These are phyloP conservation scores for Nidula niveotomentosa DNA, from an alignment of 1,284 basidiomycete species.

Conservation along the genomic window DNA sequence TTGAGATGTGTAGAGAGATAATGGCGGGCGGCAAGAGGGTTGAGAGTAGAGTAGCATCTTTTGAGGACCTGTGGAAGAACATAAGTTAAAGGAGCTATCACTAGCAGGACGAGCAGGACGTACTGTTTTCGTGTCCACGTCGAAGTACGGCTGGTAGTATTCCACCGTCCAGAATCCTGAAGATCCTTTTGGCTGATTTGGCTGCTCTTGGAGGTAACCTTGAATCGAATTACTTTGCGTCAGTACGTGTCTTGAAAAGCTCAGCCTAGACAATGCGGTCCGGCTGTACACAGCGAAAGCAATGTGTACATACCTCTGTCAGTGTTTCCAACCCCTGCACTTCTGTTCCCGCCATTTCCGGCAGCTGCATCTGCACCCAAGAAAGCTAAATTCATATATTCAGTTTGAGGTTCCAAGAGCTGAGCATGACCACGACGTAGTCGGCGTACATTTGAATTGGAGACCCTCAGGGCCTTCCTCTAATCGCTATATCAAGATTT, in stretches of 20 bases:
- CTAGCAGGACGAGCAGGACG: constrained; percentile 9
- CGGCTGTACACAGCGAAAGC: too few species aligned
- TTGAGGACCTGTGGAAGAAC: constrained; percentile 51
- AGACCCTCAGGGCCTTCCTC: constrained; percentile 66
- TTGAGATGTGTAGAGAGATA: constrained; percentile 65
- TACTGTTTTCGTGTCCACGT: constrained; percentile 76
- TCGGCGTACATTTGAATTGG: constrained; percentile 56
- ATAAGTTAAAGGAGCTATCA: not conserved
- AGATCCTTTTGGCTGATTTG: constrained; percentile 35
- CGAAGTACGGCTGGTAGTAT: constrained; percentile 80
- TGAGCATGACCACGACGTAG: not conserved
- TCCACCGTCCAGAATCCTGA: constrained; percentile 75
- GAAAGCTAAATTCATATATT: constrained; percentile 39
- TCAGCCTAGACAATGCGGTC: too few species aligned
- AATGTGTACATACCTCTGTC: constrained; percentile 42
- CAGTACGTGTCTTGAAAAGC: too few species aligned
- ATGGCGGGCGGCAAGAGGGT: constrained; percentile 41
- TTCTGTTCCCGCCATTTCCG: constrained; percentile 15
- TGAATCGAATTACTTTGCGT: constrained; percentile 3
- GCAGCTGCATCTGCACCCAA: constrained; percentile 38
- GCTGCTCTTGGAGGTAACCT: constrained; percentile 56
- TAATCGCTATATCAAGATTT: constrained; percentile 33
- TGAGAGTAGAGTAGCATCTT: constrained; percentile 72
- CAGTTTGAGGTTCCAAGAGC: not conserved
- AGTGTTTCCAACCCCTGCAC: constrained; percentile 42